A percentile compares a stretch with the other conserved stretches of the same genome.
Evolutionary conservation across 2,329 filamentous ascomycete genomes (phyloP).

Genomic region (Lasiodiplodia gonubiensis): DNA sequence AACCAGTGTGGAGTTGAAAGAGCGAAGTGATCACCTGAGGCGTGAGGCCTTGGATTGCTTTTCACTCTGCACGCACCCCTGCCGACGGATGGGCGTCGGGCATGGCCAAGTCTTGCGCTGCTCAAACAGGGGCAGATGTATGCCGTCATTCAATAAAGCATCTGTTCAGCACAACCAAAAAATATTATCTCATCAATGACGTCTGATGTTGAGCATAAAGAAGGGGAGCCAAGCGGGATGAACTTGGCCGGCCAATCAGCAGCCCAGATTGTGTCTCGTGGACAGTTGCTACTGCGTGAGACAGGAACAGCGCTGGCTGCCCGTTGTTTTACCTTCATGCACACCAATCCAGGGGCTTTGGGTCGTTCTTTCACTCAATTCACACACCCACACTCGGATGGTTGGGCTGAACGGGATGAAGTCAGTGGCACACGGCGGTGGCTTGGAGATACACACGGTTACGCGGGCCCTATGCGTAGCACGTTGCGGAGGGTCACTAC

Average conservation of each 20-base stretch:
- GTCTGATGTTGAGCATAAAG: not conserved
- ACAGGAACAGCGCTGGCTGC: not conserved
- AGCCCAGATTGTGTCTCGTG: not conserved
- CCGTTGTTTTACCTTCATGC: not conserved
- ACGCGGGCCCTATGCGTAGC: conserved; percentile 1
- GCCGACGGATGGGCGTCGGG: too few species aligned
- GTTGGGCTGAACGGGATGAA: not conserved
- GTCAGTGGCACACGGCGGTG: not conserved
- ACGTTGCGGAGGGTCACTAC: not conserved
- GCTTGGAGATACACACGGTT: not conserved
- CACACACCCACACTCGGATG: too few species aligned
- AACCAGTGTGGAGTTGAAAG: not conserved
- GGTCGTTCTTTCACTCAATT: too few species aligned
- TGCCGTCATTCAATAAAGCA: not conserved
- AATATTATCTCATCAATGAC: not conserved
- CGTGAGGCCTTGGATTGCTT: not conserved
- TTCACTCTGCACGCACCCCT: not conserved
- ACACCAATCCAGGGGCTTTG: not conserved
- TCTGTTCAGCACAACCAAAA: not conserved
- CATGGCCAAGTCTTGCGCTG: not conserved
- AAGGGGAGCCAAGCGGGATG: not conserved
- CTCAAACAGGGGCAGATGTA: not conserved
- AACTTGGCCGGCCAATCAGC: not conserved
- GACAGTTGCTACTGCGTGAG: not conserved
- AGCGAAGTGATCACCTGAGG: not conserved